Conservation (phyloP, 306 rosid species). For the Cucurbita ficifolia region DNA sequence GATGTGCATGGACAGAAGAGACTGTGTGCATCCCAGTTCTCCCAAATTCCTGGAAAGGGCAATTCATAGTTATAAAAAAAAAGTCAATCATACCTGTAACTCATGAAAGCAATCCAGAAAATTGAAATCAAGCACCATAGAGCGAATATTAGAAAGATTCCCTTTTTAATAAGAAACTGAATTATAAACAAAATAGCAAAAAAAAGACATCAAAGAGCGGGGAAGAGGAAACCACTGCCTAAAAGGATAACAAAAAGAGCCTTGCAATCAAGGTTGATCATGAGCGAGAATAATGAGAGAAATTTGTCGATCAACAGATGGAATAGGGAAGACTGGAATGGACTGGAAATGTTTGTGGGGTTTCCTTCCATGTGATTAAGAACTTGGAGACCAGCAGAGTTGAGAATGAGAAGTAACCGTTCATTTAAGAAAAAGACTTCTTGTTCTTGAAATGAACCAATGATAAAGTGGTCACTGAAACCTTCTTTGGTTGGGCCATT, state of each 20-base stretch:
- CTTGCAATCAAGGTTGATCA: not conserved
- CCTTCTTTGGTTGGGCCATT: not conserved
- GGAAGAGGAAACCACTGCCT: too few relatives aligned
- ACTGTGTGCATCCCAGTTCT: conserved; percentile 63
- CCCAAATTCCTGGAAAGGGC: conserved; percentile 47
- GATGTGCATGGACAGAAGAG: conserved; percentile 44
- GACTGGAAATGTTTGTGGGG: not conserved
- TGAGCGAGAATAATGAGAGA: not conserved
- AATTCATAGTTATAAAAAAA: not conserved
- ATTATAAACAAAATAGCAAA: not conserved
- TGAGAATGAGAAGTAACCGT: not conserved
- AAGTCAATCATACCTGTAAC: not conserved
- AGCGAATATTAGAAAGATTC: not conserved
- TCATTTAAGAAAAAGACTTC: not conserved
- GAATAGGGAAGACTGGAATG: not conserved
- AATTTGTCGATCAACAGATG: not conserved
- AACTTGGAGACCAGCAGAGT: not conserved
- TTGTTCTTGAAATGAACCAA: not conserved
- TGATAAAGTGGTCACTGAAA: not conserved
- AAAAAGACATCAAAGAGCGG: not conserved
- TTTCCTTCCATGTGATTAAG: not conserved
- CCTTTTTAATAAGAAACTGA: not conserved
- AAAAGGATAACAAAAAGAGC: not conserved
- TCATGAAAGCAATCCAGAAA: not conserved
- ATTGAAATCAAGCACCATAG: not conserved